Base-by-base conservation (phyloP, 495 filamentous ascomycete species). In the Podospora comata region DNA sequence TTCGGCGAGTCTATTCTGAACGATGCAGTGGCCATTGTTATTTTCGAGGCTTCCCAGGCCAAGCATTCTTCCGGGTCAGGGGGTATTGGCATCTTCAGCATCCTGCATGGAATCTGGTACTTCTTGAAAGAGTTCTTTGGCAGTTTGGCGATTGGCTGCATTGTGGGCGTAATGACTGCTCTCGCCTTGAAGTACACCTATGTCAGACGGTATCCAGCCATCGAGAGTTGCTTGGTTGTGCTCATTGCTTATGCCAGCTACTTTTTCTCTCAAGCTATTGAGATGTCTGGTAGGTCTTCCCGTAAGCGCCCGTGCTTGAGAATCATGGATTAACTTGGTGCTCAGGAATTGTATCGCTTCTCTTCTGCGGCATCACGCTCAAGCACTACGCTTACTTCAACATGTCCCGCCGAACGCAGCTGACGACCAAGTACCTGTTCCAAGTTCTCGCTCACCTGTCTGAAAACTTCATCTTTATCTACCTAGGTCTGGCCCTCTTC, bases 361-460 rank as follows among this genome's bases (percentile, higher is more conserved):
- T 99, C 13, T 98, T 99, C 82, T 98, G 96, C 78, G 95, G 95
- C 34, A 99, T 99, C 68, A 97, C 95, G 7, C 84, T 99, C 44
- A 99, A 99, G 77, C 95, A 99, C 77, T 98, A 99, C 74, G 95
- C 95, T 56, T 99, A 99, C 82, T 97, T 97, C 83, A 99, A 99
- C 81, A 99, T 99, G 95, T 99, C 95, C 32, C 90, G 95, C 57
- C 90, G 95, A 57, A 97, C 96, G 23, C 95, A 99, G 75, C 86
- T 99, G 72, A 97, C 95, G 19, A 99, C 96, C 65, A 99, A 99
- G 77, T 99, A 97, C 80, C 85, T 97, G 28, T 99, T 99, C 82
- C 91, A 95, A 78, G 89, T 97, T 62, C 88, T 96, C 67, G 92
- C 96, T 5, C 96, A 98, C 78, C 82, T 99, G 53, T 95, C 94